Evolutionary conservation across 345 rosid genomes (phyloP), one percentile per base, ranked within the genome.

Genomic region (Camelina hispida): DNA sequence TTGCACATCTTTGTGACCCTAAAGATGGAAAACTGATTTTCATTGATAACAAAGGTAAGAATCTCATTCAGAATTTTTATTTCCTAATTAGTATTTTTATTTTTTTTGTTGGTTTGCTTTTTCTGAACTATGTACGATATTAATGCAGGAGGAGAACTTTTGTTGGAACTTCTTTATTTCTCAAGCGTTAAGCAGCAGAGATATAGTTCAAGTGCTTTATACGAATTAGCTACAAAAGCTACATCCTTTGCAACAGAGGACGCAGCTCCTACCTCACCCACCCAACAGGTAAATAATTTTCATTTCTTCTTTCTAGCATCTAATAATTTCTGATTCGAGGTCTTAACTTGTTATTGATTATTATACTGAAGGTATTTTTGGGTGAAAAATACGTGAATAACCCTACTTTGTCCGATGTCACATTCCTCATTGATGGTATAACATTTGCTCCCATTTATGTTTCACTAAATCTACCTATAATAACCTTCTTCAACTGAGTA

Each of bases 311-410:
- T 62, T 40, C 55, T 9, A 43, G 48, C 37, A 32, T 12, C 35
- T 30, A 23, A 34, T 9, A 9, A 42, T 30, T 14, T 43, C 47
- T 60, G 28, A 38, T 51, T 56, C 46, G 25, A 15, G 56, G n/a
- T 48, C 32, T 17, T 47, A 50, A 53, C 34, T 12, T 18, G 12
- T 57, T 28, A 44, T 77, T 65, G 51, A 32, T 50, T 71, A 16
- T 30, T 25, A 17, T 5, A 28, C 34, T 69, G 71, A 71, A 90
- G 96, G 89, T 84, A 28, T 88, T 83, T 68, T 37, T 87, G 83
- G 96, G 91, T 54, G 90, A 87, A 80, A 80, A 82, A 56, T 90
- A 74, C 67, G 93, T 88, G 23, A 90, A 90, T 79, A 84, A 85
- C 68, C 80, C 87, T 14, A 87, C 88, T 37, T 73, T 88, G 78